Evolutionary conservation across 1,284 basidiomycete genomes (phyloP).

Genomic region (Trichosporon faecale): DNA sequence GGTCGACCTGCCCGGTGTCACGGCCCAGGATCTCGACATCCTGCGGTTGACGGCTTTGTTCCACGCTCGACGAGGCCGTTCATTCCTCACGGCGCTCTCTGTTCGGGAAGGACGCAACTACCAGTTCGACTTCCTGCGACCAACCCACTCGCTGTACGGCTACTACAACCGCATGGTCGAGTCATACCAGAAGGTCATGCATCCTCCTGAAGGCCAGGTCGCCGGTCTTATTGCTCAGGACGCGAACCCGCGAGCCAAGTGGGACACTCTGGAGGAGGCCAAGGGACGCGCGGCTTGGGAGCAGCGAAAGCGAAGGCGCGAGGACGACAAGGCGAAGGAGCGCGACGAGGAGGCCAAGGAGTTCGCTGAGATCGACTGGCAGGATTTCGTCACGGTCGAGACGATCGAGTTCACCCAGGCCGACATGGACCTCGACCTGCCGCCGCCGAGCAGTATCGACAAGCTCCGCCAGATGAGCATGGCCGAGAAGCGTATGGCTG

Average conservation of each 20-base stretch:
- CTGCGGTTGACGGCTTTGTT: conserved; percentile 92
- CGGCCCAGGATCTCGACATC: conserved; percentile 85
- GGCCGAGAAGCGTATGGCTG: conserved; percentile 95
- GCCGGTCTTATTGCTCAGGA: conserved; percentile 64
- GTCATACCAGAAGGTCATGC: conserved; percentile 87
- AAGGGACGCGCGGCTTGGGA: conserved; percentile 85
- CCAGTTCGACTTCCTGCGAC: conserved; percentile 96
- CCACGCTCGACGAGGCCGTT: conserved; percentile 84
- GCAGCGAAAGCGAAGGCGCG: conserved; percentile 72
- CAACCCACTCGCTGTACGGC: conserved; percentile 90
- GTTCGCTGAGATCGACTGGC: conserved; percentile 98
- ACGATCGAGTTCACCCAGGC: conserved; percentile 96
- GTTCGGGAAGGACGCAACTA: conserved; percentile 90
- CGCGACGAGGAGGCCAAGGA: conserved; percentile 67
- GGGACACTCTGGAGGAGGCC: conserved; percentile 74
- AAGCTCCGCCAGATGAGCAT: conserved; percentile 95
- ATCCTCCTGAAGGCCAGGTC: conserved; percentile 73
- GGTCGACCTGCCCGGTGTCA: conserved; percentile 83
- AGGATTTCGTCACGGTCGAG: conserved; percentile 97
- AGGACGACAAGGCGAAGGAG: conserved; percentile 82
- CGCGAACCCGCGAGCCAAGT: conserved; percentile 60
- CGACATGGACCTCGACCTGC: conserved; percentile 85
- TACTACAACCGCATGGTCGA: conserved; percentile 97
- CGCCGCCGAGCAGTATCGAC: conserved; percentile 88
- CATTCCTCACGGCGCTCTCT: conserved; percentile 80